Evolutionary conservation across 1,284 basidiomycete genomes (phyloP), one percentile per base, ranked within the genome.

Genomic region (Cryptococcus wingfieldii): DNA sequence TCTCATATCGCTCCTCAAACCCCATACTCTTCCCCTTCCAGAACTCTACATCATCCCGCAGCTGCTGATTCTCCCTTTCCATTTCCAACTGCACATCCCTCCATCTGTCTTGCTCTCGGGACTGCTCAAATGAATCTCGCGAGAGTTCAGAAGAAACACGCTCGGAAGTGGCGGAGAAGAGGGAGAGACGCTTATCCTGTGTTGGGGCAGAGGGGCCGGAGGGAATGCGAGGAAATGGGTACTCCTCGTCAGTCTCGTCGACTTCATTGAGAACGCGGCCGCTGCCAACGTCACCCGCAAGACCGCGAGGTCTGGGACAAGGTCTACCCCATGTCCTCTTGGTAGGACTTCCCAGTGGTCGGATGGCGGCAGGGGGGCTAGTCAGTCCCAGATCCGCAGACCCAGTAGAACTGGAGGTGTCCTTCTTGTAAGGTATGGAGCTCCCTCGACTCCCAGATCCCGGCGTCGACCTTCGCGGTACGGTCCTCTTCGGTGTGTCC

Each of bases 341-440:
- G 31, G 31, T 34, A 34, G 31, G 31, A 10, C 31, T 34, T 34
- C 31, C 31, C 31, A 34, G 10, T 34, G 31, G 31, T 34, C 31
- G 31, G 7, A 34, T 34, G 10, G 31, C 31, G 31, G 31, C 31
- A 10, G 10, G 10, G 19, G 41, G n/a, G 41, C 16, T 42, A 12
- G 7, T n/a, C 41, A 18, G 12, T 42, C 41, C 41, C n/a, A 42
- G 10, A 9, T 42, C 41, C 41, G 16, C 19, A 23, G n/a, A n/a
- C n/a, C 41, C 27, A 25, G 44, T 23, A 25, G 44, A 28, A 13
- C 41, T 16, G 7, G 44, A 46, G 12, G 44, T 25, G 25, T 72
- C 70, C 53, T 66, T 71, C 55, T 64, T 69, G 55, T 75, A 75
- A 19, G 69, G 71, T 51, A 75, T 74, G 0, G 68, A 71, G 54